Conservation (phyloP, 2,329 filamentous ascomycete genomes). For the Aspergillus neotritici region DNA sequence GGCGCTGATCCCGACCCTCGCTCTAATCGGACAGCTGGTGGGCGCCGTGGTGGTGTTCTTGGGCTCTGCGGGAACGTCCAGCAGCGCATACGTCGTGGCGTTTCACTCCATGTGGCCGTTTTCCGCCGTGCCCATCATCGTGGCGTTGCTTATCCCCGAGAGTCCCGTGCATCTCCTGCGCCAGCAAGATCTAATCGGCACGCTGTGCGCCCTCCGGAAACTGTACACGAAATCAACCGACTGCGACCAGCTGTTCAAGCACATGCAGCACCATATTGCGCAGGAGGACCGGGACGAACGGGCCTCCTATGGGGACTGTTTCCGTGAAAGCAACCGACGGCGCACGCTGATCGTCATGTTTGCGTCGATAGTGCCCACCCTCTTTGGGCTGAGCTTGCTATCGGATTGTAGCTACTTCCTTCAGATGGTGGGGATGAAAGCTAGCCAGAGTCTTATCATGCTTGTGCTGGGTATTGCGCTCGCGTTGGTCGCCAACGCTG, state of each 20-base stretch:
- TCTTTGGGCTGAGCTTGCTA: constrained; percentile 45
- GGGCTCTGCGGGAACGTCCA: constrained; percentile 16
- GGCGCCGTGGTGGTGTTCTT: constrained; percentile 42
- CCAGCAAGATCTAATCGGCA: constrained; percentile 36
- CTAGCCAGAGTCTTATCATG: constrained; percentile 35
- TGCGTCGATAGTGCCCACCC: constrained; percentile 39
- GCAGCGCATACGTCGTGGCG: constrained; percentile 25
- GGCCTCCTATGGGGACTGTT: constrained; percentile 26
- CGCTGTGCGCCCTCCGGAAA: constrained; percentile 41
- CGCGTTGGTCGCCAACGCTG: constrained; percentile 43
- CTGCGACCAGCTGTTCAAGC: constrained; percentile 27
- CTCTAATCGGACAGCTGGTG: constrained; percentile 46
- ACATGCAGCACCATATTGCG: constrained; percentile 43
- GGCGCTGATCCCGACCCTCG: constrained; percentile 48
- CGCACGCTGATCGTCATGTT: constrained; percentile 33
- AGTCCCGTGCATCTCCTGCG: constrained; percentile 48
- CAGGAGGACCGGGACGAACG: constrained; percentile 33
- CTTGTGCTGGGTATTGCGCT: constrained; percentile 44
- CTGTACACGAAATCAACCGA: constrained; percentile 42
- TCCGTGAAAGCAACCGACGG: constrained; percentile 20
- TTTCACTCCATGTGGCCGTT: constrained; percentile 24
- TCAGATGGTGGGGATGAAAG: constrained; percentile 30
- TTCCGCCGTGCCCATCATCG: constrained; percentile 37
- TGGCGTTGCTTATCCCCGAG: constrained; percentile 47
- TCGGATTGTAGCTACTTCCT: constrained; percentile 40